Percentiles rank a stretch among this genome's conserved stretches.
Conservation (phyloP, 2,329 filamentous ascomycete species). For the Fusarium nanum region DNA sequence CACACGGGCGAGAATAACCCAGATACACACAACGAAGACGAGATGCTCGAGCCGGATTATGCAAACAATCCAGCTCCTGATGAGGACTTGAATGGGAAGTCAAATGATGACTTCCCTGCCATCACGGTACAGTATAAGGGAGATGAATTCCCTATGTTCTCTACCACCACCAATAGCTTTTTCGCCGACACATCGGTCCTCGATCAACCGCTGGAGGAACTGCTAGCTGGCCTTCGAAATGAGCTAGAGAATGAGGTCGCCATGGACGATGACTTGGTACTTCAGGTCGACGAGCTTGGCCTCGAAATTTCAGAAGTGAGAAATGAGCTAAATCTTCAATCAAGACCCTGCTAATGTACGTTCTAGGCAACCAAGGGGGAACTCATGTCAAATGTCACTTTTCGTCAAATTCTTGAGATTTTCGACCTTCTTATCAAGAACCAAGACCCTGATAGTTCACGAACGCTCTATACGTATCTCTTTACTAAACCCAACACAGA, state of each 20-base stretch:
- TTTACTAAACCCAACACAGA: slow-evolving; percentile 55
- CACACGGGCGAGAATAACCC: slow-evolving; percentile 12
- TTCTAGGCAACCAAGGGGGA: slow-evolving; percentile 52
- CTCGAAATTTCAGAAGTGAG: slow-evolving; percentile 65
- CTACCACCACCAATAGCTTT: slow-evolving; percentile 54
- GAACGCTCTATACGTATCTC: slow-evolving; percentile 57
- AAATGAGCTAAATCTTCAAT: neutral
- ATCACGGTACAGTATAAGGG: slow-evolving; percentile 59
- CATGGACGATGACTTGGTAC: slow-evolving; percentile 61
- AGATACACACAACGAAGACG: slow-evolving; percentile 26
- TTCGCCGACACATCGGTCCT: slow-evolving; percentile 58
- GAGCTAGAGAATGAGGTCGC: slow-evolving; percentile 60
- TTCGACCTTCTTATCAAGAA: slow-evolving; percentile 59
- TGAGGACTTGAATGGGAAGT: slow-evolving; percentile 21
- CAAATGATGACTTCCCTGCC: slow-evolving; percentile 46
- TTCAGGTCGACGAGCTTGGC: slow-evolving; percentile 64
- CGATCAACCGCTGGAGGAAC: slow-evolving; percentile 57
- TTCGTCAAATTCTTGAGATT: slow-evolving; percentile 57
- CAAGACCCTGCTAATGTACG: slow-evolving; percentile 42
- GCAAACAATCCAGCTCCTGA: slow-evolving; percentile 8
- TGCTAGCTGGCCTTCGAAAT: slow-evolving; percentile 58
- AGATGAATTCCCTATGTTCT: slow-evolving; percentile 58
- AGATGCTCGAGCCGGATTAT: slow-evolving; percentile 7
- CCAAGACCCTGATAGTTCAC: slow-evolving; percentile 54
- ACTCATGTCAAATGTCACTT: slow-evolving; percentile 51